Evolutionary conservation across 106 monocot genomes (phyloP), one percentile per base, ranked within the genome.

Genomic region (Cymbidium sinense): DNA sequence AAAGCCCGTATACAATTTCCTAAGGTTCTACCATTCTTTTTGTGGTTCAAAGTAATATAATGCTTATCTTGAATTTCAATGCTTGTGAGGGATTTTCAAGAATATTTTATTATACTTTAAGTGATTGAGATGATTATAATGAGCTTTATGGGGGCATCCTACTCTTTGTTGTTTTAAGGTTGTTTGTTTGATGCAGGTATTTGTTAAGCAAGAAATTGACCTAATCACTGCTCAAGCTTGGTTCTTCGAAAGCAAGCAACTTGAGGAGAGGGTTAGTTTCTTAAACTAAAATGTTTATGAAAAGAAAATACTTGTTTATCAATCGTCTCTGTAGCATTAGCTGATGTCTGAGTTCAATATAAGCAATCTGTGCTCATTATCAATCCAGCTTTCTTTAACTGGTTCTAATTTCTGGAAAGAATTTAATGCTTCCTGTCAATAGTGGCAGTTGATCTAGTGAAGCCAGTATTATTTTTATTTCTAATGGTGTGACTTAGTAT

Each of bases 211-310:
- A 82, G 86, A 91, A 29, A 91, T 96, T 75, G 89, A 96, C 79
- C 76, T 88, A 61, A 79, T 96, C 62, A 96, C 89, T 37, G 83
- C 93, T 72, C 78, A 91, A 58, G 89, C 96, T 83, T 96, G 96
- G 96, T 77, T 91, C 85, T 84, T 75, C 47, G 85, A 86, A 82
- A 90, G 87, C 80, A 93, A 89, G 75, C 81, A 86, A 34, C 82
- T 96, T 36, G 89, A 91, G 82, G 83, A 82, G 64, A 91, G 91
- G 91, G 96, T 91, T 39, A 76, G 62, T 61, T 55, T 20, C n/a
- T 74, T 37, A 54, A 54, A 11, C 34, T 21, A 4, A 34, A 71
- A 71, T 21, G 34, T 69, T 2, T 69, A 18, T 47, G 47, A n/a
- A n/a, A n/a, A 47, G 1, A 47, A 47, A 13, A 47, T 15, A 47